Conservation (phyloP, 2,329 filamentous ascomycete species). For the Claviceps pazoutovae region DNA sequence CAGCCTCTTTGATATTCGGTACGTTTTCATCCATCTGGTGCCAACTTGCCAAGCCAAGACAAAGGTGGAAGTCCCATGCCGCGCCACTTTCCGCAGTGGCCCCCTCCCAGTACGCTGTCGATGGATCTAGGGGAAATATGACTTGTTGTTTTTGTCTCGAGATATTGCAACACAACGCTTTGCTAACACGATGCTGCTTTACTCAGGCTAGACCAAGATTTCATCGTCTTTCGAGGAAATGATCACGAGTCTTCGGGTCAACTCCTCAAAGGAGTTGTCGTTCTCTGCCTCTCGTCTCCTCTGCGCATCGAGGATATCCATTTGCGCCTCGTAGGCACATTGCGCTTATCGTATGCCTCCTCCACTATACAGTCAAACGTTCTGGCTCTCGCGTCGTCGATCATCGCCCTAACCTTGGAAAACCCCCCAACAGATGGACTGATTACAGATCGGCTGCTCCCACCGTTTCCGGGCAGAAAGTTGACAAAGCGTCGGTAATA, state of each 20-base stretch:
- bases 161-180: neutral
- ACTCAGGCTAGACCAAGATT: constrained; percentile 58
- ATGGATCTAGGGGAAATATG: neutral
- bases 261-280: constrained; percentile 57
- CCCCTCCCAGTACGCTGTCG: neutral
- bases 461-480: constrained; percentile 42
- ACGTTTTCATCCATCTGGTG: constrained; percentile 13
- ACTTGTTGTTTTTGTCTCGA: neutral
- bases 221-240: constrained; percentile 63
- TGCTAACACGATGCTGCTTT: neutral
- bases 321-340: constrained; percentile 55
- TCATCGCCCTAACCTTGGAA: constrained; percentile 6
- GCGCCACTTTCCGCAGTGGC: neutral
- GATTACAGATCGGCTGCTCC: constrained; percentile 40
- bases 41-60: neutral
- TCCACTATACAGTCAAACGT: neutral
- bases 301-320: constrained; percentile 61
- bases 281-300: constrained; percentile 56
- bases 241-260: constrained; percentile 66
- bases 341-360: constrained; percentile 45
- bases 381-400: neutral
- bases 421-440: constrained; percentile 28
- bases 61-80: neutral
- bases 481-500: constrained; percentile 45
- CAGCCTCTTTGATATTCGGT: constrained; percentile 46